phyloP scores from a whole-genome alignment of 768 basidiomycete genomes.

The Tricholoma sp. region DNA sequence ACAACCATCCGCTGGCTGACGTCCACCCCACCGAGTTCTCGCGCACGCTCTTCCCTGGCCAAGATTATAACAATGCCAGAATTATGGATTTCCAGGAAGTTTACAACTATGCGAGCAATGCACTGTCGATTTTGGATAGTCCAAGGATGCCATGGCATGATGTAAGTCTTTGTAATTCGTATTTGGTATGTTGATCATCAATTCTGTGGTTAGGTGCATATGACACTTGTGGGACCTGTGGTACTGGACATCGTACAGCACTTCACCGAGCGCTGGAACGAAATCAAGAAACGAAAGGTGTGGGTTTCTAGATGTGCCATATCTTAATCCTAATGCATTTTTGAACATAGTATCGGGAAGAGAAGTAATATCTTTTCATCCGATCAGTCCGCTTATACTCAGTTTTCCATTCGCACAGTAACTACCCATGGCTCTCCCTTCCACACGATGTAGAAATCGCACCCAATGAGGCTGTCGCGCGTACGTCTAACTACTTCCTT shows the following conservation, averaged over 20 bases:
- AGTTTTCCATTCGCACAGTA: slow-evolving; percentile 26
- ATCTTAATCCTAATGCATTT: background rate
- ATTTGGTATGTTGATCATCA: background rate
- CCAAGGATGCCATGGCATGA: slow-evolving; percentile 96
- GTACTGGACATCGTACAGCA: slow-evolving; percentile 93
- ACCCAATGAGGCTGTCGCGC: slow-evolving; percentile 63
- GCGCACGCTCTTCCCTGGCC: slow-evolving; percentile 84
- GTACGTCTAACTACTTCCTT: slow-evolving; percentile 24
- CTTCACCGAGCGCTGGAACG: slow-evolving; percentile 91
- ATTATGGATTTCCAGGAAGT: slow-evolving; percentile 84
- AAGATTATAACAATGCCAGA: slow-evolving; percentile 92
- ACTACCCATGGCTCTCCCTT: slow-evolving; percentile 67
- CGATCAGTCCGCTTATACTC: background rate
- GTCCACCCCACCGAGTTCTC: slow-evolving; percentile 84
- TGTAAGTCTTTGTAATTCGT: slow-evolving; percentile 37
- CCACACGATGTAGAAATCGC: slow-evolving; percentile 63
- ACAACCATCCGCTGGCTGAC: slow-evolving; percentile 86
- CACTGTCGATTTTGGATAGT: slow-evolving; percentile 60
- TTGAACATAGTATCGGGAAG: slow-evolving; percentile 33
- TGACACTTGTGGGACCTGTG: slow-evolving; percentile 75
- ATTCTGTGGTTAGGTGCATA: slow-evolving; percentile 57
- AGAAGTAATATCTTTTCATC: slow-evolving; percentile 29
- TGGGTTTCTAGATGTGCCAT: background rate
- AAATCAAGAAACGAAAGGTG: slow-evolving; percentile 79
- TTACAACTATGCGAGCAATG: slow-evolving; percentile 66